Conservation (phyloP, 495 filamentous ascomycete genomes). For the Penicillium chermesinum region DNA sequence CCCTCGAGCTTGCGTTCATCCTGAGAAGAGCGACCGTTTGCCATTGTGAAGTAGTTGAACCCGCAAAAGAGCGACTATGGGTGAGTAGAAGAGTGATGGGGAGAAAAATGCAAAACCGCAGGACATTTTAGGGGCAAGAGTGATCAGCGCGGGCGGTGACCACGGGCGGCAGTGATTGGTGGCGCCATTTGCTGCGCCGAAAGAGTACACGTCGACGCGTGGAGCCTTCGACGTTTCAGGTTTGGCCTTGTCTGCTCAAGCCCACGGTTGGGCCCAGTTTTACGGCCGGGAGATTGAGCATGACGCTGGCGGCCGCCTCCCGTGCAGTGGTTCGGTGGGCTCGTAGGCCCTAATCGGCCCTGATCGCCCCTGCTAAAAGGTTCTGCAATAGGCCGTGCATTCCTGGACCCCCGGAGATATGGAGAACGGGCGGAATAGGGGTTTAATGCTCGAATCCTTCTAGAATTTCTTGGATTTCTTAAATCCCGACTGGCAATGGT, state of each 20-base stretch:
- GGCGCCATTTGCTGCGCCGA: neutral
- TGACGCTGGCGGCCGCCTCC: too few species aligned
- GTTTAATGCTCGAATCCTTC: too few species aligned
- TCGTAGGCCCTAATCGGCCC: too few species aligned
- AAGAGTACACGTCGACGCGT: conserved; percentile 18
- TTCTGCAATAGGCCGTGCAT: too few species aligned
- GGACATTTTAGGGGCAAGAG: conserved; percentile 14
- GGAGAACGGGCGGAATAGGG: too few species aligned
- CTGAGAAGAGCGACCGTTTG: conserved; percentile 29
- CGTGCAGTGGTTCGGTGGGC: too few species aligned
- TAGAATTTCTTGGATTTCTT: too few species aligned
- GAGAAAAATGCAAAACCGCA: conserved; percentile 10
- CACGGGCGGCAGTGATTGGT: conserved; percentile 9
- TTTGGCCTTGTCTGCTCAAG: too few species aligned
- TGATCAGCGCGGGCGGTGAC: conserved; percentile 17
- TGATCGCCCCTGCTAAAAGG: too few species aligned
- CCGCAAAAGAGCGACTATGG: conserved; percentile 32
- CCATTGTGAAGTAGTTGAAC: conserved; percentile 19
- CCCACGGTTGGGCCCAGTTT: neutral
- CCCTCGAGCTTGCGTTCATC: conserved; percentile 34
- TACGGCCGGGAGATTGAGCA: neutral
- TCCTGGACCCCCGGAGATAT: too few species aligned
- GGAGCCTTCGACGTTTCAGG: conserved; percentile 16
- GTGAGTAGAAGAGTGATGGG: conserved; percentile 18
- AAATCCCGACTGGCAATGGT: too few species aligned